Percentiles rank a stretch among this genome's conserved stretches.
phyloP scores from a whole-genome alignment of 2,329 filamentous ascomycete species.

The Moelleriella libera region DNA sequence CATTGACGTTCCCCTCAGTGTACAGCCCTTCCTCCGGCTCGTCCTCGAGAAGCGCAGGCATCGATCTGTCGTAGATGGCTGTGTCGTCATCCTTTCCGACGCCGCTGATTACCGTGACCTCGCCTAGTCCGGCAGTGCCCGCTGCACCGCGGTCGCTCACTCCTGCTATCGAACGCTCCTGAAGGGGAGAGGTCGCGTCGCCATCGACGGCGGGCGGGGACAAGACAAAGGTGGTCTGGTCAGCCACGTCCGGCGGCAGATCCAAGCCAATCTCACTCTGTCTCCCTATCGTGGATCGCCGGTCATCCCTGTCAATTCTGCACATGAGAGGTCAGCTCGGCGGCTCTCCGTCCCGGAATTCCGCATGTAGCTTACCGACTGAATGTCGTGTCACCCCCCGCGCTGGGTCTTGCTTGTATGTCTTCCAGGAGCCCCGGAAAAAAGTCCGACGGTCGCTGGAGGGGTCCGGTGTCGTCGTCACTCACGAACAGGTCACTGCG shows the following conservation, averaged over 20 bases:
- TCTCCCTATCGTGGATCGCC: slow-evolving; percentile 21
- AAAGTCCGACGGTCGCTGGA: slow-evolving; percentile 34
- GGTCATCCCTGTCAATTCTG: slow-evolving; percentile 25
- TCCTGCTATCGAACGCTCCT: slow-evolving; percentile 1
- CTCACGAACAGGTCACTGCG: slow-evolving; percentile 36
- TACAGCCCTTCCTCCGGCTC: neutral
- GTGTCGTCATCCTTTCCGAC: slow-evolving; percentile 3
- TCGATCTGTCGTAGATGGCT: slow-evolving; percentile 1
- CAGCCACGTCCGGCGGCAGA: slow-evolving; percentile 30
- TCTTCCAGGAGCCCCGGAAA: slow-evolving; percentile 34
- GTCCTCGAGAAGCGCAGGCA: slow-evolving; percentile 1
- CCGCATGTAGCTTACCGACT: slow-evolving; percentile 22
- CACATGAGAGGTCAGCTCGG: neutral
- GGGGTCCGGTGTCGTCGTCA: slow-evolving; percentile 23
- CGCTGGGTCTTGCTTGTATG: slow-evolving; percentile 21
- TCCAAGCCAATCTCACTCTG: slow-evolving; percentile 35
- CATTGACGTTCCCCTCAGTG: neutral
- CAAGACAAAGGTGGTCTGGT: slow-evolving; percentile 38
- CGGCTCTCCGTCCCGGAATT: neutral
- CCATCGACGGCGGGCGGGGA: slow-evolving; percentile 17
- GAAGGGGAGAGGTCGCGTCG: slow-evolving; percentile 10
- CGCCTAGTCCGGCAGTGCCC: neutral
- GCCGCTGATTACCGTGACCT: slow-evolving; percentile 5
- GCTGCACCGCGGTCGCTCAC: neutral
- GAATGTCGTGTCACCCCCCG: slow-evolving; percentile 24